Base-by-base conservation (phyloP, 2,329 filamentous ascomycete genomes). In the Aspergillus fumigatus region DNA sequence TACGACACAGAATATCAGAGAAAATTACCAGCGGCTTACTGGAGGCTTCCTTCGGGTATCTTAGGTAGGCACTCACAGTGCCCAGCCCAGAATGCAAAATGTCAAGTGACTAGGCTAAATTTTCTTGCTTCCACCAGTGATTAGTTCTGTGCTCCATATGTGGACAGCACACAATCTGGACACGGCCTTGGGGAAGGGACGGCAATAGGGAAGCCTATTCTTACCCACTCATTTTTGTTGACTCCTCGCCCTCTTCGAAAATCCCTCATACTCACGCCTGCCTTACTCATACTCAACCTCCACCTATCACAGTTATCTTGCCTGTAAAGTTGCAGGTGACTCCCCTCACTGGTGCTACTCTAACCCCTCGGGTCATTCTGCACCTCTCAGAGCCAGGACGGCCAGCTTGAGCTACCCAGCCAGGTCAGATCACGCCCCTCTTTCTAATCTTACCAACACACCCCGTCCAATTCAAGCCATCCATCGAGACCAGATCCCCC, bases 241-340 rank as follows among this genome's bases (percentile, higher is more conserved):
- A 55, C 49, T 47, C 59, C 48, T 54, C 50, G 38, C 53, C 52
- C 35, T 47, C 51, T 49, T 41, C 50, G 52, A 66, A 65, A 65
- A 66, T 66, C 62, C 64, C 61, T 65, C 63, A 64, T 64, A 65
- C 56, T 57, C 52, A 48, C 29, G 5, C 17, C 48, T 26, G 25
- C 48, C 41, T 49, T 48, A 50, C 47, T 11, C 27, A 38, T 38
- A 32, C 32, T 17, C 32, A 17, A 38, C 32, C 10, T 38, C 32
- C 51, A 26, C 47, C 51, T 48, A 48, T 55, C 53, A 50, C 38
- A 41, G 52, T 51, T 51, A 53, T 55, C 50, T 48, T 41, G 4
- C 48, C 53, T 38, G 32, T 17, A n/a, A n/a, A 38, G 32, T 38
- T 38, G 32, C 32, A 38, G 32, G 32, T 7, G 32, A 21, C 48